Percentiles rank a stretch among this genome's conserved stretches.
Evolutionary conservation across 2,329 filamentous ascomycete genomes (phyloP).

Genomic region (Colletotrichum viniferum): DNA sequence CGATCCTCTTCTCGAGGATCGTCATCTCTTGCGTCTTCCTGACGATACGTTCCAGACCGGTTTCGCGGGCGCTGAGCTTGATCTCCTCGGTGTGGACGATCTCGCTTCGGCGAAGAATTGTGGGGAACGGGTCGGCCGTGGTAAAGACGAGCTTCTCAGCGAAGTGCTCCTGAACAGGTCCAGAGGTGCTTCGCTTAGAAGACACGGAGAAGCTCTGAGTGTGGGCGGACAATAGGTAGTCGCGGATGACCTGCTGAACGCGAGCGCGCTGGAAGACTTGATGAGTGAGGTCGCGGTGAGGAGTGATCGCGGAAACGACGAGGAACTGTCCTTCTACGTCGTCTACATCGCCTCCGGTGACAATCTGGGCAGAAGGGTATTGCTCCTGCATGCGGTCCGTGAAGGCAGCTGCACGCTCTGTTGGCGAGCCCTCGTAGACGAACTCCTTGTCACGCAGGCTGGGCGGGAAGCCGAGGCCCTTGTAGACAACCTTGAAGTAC

Average conservation of each 20-base stretch:
- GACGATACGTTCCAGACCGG: conserved; percentile 87
- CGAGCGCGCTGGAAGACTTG: conserved; percentile 88
- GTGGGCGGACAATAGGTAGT: conserved; percentile 80
- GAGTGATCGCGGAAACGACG: conserved; percentile 79
- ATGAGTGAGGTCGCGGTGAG: conserved; percentile 81
- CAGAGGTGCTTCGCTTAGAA: conserved; percentile 70
- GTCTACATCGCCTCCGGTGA: conserved; percentile 71
- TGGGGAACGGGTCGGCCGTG: conserved; percentile 87
- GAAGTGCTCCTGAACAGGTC: conserved; percentile 73
- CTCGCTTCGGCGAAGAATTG: conserved; percentile 86
- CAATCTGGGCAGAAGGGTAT: conserved; percentile 83
- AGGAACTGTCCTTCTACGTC: conserved; percentile 92
- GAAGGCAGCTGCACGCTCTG: conserved; percentile 80
- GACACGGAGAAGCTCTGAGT: conserved; percentile 82
- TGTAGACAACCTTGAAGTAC: conserved; percentile 91
- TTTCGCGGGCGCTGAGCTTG: conserved; percentile 76
- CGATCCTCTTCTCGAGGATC: conserved; percentile 74
- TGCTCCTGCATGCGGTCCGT: conserved; percentile 92
- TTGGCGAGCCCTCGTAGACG: conserved; percentile 82
- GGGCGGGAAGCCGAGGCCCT: conserved; percentile 84
- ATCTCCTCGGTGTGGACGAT: conserved; percentile 73
- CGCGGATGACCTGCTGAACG: conserved; percentile 81
- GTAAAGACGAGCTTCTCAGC: conserved; percentile 86
- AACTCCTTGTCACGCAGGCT: conserved; percentile 88
- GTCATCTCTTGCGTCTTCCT: conserved; percentile 89